Conservation (phyloP, 148 eudicot species). For the Persicaria tinctoria region DNA sequence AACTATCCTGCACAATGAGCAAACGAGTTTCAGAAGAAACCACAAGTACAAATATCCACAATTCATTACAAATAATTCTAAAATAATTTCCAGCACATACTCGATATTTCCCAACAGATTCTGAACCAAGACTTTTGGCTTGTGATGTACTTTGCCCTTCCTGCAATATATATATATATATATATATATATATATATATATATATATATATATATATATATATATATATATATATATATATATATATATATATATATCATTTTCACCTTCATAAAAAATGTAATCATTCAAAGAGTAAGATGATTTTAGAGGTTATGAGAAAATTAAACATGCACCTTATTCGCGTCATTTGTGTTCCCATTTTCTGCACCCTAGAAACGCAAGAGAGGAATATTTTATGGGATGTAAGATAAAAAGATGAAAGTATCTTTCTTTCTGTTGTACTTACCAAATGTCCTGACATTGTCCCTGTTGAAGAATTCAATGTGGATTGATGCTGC, state of each 20-base stretch:
- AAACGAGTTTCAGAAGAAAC: not conserved
- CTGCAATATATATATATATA: constrained; percentile 31
- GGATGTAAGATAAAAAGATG: not conserved
- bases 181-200: constrained; percentile 14
- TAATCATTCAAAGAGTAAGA: not conserved
- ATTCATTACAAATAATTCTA: not conserved
- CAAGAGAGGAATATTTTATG: not conserved
- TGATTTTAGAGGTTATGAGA: not conserved
- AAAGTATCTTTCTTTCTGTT: not conserved
- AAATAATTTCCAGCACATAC: constrained; percentile 28
- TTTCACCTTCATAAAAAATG: not conserved
- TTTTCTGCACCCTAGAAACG: constrained; percentile 39
- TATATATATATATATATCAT: constrained; percentile 12
- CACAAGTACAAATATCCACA: not conserved
- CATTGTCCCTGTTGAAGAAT: constrained; percentile 32
- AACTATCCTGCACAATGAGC: constrained; percentile 52
- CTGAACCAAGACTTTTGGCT: constrained; percentile 42
- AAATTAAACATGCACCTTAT: constrained; percentile 7
- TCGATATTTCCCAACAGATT: constrained; percentile 63
- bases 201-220: constrained; percentile 12
- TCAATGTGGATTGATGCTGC: constrained; percentile 43
- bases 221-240: constrained; percentile 14
- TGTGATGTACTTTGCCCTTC: constrained; percentile 39
- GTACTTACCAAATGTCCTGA: constrained; percentile 43
- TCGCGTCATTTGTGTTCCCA: constrained; percentile 35